Conservation (phyloP, 73 alveolate species). For the Blepharisma japonicum region DNA sequence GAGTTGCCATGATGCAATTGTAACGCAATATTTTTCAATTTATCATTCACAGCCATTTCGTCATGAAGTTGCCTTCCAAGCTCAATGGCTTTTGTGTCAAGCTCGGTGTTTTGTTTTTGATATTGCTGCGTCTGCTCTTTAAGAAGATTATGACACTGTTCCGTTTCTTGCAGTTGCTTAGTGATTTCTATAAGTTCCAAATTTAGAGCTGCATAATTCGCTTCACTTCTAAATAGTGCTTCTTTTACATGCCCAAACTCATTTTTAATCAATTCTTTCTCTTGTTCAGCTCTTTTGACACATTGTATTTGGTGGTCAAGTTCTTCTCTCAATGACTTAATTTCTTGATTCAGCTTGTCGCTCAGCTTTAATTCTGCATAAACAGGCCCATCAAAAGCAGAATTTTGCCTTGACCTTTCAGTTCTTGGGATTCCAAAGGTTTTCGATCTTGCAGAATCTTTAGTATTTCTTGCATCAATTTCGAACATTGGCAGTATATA, state of each 20-base stretch:
- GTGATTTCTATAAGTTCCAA: background rate
- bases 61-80: background rate
- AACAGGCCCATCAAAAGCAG: constrained; percentile 28
- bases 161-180: background rate
- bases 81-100: background rate
- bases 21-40: constrained; percentile 34
- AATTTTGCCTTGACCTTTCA: background rate
- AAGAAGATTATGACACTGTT: background rate
- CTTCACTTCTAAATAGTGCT: background rate
- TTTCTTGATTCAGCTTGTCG: constrained; percentile 3
- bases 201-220: background rate
- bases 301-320: background rate
- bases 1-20: constrained; percentile 48
- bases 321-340: background rate
- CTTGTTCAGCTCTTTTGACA: background rate
- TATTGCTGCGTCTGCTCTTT: background rate
- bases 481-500: constrained; percentile 61
- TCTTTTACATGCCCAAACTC: background rate
- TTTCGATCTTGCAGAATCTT: background rate
- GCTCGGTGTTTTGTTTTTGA: background rate
- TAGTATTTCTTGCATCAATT: constrained; percentile 32
- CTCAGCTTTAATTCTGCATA: constrained; percentile 41
- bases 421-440: background rate
- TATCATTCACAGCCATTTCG: constrained; percentile 15
- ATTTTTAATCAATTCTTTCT: background rate